These are phyloP conservation scores for Emericellopsis terricola DNA, from an alignment of 495 filamentous ascomycete species.

Conservation along the genomic window DNA sequence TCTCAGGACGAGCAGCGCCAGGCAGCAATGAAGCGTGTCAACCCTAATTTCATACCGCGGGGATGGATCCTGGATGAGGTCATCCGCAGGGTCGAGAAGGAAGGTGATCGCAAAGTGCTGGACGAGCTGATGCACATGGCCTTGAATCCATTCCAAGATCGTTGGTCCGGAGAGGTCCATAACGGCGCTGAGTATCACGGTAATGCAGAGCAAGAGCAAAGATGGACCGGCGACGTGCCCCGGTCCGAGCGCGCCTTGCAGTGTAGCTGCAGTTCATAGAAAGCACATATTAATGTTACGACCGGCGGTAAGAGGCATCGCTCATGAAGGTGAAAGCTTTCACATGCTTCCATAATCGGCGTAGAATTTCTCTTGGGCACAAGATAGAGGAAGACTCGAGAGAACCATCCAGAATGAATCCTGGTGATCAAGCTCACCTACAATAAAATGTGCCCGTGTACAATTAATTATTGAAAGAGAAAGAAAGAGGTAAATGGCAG, in stretches of 20 bases:
- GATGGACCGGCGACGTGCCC: conserved; percentile 83
- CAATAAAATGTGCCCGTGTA: conserved; percentile 70
- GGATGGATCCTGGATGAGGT: conserved; percentile 89
- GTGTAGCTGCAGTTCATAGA: conserved; percentile 60
- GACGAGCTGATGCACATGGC: conserved; percentile 60
- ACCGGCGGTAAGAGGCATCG: conserved; percentile 43
- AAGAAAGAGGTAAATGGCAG: conserved; percentile 16
- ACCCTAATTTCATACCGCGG: conserved; percentile 80
- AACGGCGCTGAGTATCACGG: conserved; percentile 24
- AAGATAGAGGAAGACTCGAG: conserved; percentile 43
- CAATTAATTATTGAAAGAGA: conserved; percentile 36
- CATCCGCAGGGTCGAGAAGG: conserved; percentile 71
- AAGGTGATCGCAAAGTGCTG: conserved; percentile 64
- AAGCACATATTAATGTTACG: conserved; percentile 23
- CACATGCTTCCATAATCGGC: conserved; percentile 43
- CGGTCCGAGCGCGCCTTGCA: conserved; percentile 60
- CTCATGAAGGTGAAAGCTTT: conserved; percentile 30
- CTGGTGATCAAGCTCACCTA: conserved; percentile 44
- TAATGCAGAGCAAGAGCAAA: conserved; percentile 51
- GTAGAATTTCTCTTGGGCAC: conserved; percentile 36
- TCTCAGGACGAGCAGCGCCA: conserved; percentile 40
- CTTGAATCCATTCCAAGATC: conserved; percentile 65
- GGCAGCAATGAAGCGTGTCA: conserved; percentile 59
- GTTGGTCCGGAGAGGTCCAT: conserved; percentile 36
- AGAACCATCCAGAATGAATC: conserved; percentile 19